Evolutionary conservation across 306 rosid species (phyloP).

Genomic region (Ziziphus jujuba): DNA sequence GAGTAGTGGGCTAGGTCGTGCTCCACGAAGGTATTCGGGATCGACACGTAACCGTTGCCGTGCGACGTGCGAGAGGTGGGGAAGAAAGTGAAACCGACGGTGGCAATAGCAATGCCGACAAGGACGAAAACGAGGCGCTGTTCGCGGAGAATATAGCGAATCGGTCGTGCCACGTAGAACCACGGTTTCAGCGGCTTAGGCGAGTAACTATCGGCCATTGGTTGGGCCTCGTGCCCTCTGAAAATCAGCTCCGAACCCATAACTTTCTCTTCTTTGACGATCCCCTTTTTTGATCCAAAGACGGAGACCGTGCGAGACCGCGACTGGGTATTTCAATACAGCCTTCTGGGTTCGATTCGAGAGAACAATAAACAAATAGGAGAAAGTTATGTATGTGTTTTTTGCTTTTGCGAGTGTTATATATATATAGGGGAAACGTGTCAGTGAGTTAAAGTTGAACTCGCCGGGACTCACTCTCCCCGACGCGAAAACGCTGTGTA

Average conservation of each 20-base stretch:
- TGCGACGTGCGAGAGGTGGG: slow-evolving; percentile 36
- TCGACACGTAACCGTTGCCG: slow-evolving; percentile 18
- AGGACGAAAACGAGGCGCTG: slow-evolving; percentile 77
- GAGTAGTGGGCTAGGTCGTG: slow-evolving; percentile 33
- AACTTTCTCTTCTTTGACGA: not conserved
- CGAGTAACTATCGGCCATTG: slow-evolving; percentile 50
- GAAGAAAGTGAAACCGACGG: slow-evolving; percentile 50
- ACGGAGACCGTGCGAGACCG: no score
- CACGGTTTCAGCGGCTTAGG: slow-evolving; percentile 79
- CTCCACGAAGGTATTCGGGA: slow-evolving; percentile 34
- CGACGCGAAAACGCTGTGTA: no score
- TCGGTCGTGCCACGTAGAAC: slow-evolving; percentile 64
- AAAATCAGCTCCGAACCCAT: slow-evolving; percentile 67
- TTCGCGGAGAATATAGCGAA: slow-evolving; percentile 80
- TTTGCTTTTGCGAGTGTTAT: not conserved
- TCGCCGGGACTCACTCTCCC: slow-evolving; percentile 33
- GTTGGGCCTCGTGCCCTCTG: slow-evolving; percentile 80
- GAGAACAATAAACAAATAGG: not conserved
- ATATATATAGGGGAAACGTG: not conserved
- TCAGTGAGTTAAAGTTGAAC: slow-evolving; percentile 18
- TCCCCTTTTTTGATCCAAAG: no score
- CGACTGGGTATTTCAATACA: not conserved
- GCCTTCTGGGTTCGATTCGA: not conserved
- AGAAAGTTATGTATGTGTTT: not conserved
- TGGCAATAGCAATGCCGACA: slow-evolving; percentile 73